Base-by-base conservation (phyloP, 495 filamentous ascomycete genomes). In the Aspergillus baeticus region DNA sequence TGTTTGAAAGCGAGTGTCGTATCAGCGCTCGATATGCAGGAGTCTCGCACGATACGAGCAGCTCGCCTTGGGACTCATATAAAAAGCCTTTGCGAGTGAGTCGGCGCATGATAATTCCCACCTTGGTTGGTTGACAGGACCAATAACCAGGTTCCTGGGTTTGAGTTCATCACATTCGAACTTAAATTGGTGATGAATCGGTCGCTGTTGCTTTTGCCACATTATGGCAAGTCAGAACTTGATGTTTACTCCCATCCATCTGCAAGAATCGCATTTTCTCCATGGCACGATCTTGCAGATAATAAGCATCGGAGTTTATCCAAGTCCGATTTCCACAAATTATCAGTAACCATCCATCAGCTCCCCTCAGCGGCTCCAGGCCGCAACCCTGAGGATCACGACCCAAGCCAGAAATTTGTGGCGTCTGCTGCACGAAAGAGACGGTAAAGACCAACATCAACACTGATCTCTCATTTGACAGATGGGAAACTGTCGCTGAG, bases 91-190 rank as follows among this genome's bases (percentile, higher is more conserved):
- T 29, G 26, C 35, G 35, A n/a, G 41, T 10, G 15, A 17, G 31
- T 38, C 33, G 29, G 55, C 56, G 52, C 57, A 63, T 63, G 54
- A 60, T 58, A 4, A 8, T 43, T 41, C 45, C 11, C 18, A 35
- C n/a, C 17, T 44, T 20, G 33, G 44, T 48, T 47, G 45, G 22
- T 20, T 33, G 35, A 17, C 35, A 45, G 55, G 45, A 58, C 61
- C 61, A 61, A 50, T 56, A 55, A 61, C 62, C 62, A 64, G 55
- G 51, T 61, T n/a, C 23, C 50, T 61, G 62, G 62, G 51, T 44
- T 58, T 22, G 35, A 36, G 18, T 26, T 48, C 10, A 38, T 50
- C 21, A 14, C 20, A 49, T 34, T 50, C 14, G 5, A 23, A 14
- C 26, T 17, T 4, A 18, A 34, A 15, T 35, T 22, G 4, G 15